Evolutionary conservation across 805 yeast species (phyloP).

Genomic region (Maudiozyma bulderi): DNA sequence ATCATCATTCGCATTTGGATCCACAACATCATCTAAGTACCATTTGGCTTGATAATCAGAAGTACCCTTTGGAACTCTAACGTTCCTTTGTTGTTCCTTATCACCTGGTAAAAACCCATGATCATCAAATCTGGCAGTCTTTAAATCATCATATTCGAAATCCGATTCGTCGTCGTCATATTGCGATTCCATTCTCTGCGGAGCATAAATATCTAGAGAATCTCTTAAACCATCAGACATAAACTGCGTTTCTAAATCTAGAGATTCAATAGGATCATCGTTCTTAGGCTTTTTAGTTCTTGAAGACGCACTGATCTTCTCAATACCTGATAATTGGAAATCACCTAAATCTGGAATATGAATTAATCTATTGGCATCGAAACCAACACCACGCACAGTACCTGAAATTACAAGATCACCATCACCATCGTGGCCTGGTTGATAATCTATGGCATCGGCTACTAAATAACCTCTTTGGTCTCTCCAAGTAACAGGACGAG

Average conservation of each 20-base stretch:
- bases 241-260: slow-evolving; percentile 18
- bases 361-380: slow-evolving; percentile 65
- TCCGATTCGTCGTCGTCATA: slow-evolving; percentile 29
- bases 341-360: slow-evolving; percentile 91
- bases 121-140: slow-evolving; percentile 32
- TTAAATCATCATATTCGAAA: slow-evolving; percentile 24
- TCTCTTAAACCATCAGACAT: slow-evolving; percentile 40
- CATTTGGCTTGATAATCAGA: slow-evolving; percentile 76
- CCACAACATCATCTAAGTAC: slow-evolving; percentile 52
- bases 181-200: slow-evolving; percentile 43
- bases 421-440: slow-evolving; percentile 18
- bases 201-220: slow-evolving; percentile 49
- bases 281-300: slow-evolving; percentile 22
- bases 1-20: slow-evolving; percentile 24
- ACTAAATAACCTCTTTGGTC: slow-evolving; percentile 83
- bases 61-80: slow-evolving; percentile 60
- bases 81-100: slow-evolving; percentile 22
- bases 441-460: slow-evolving; percentile 47
- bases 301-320: slow-evolving; percentile 33
- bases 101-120: slow-evolving; percentile 32
- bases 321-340: slow-evolving; percentile 63
- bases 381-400: slow-evolving; percentile 76
- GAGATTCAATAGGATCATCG: slow-evolving; percentile 7
- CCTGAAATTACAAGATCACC: slow-evolving; percentile 62
- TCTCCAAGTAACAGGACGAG: slow-evolving; percentile 83